A percentile compares a stretch with the other conserved stretches of the same genome.
phyloP scores from a whole-genome alignment of 345 rosid species.

The Kandelia obovata region DNA sequence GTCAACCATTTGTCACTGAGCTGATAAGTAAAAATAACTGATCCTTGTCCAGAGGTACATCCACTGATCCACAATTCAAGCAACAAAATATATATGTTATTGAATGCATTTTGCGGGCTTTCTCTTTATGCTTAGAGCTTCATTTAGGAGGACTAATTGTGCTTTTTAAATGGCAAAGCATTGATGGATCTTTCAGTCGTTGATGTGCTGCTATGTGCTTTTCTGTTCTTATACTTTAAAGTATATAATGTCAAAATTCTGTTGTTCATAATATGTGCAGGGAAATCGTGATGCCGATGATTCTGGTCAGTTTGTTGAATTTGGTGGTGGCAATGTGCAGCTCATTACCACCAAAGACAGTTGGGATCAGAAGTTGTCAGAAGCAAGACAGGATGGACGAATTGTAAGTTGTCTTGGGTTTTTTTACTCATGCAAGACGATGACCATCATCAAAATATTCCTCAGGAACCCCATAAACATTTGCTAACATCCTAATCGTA shows the following conservation, averaged over 20 bases:
- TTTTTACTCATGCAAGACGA: neutral
- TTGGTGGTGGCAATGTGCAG: slow-evolving; percentile 42
- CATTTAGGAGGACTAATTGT: no score
- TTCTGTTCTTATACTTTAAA: no score
- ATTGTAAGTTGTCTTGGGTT: slow-evolving; percentile 36
- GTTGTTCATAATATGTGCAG: slow-evolving; percentile 7
- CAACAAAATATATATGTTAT: no score
- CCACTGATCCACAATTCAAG: no score
- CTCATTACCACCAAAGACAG: slow-evolving; percentile 35
- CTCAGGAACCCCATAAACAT: neutral
- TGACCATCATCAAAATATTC: neutral
- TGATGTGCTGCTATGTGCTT: no score
- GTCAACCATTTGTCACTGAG: no score
- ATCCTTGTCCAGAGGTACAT: no score
- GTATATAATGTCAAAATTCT: neutral
- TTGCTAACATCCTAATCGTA: neutral
- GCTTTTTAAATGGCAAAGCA: no score
- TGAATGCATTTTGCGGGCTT: no score
- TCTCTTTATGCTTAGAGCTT: no score
- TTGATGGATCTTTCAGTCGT: no score
- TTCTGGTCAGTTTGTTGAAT: slow-evolving; percentile 20
- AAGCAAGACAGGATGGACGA: slow-evolving; percentile 46
- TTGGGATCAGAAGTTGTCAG: slow-evolving; percentile 56
- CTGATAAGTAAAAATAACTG: no score
- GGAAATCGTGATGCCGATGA: slow-evolving; percentile 8